Conservation (phyloP, 2,329 filamentous ascomycete species). For the Gnomoniopsis sp. region DNA sequence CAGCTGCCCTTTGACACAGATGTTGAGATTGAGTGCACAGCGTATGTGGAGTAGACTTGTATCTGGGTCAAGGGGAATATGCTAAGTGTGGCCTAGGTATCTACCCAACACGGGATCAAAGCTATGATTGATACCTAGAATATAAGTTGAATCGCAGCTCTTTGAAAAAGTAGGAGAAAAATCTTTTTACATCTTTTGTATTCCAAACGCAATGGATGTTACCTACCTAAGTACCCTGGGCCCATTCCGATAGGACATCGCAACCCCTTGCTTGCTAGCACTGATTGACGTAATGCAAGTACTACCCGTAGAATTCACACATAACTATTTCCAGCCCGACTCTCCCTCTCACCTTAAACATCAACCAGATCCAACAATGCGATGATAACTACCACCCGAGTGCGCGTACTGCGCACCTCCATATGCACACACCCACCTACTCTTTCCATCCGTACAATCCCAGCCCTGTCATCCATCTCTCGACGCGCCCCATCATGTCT, state of each 20-base stretch:
- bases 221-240: no score
- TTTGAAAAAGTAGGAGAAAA: no score
- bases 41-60: constrained; percentile 26
- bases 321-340: constrained; percentile 2
- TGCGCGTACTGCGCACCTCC: constrained; percentile 20
- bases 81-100: background rate
- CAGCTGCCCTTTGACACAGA: constrained; percentile 67
- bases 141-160: no score
- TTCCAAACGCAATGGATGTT: no score
- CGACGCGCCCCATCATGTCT: background rate
- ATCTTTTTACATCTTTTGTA: no score
- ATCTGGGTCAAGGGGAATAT: background rate
- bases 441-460: background rate
- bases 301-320: background rate
- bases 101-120: constrained; percentile 1
- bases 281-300: constrained; percentile 18
- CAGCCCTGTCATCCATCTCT: background rate
- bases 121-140: background rate
- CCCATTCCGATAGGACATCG: no score
- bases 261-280: background rate
- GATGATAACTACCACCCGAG: constrained; percentile 20
- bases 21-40: constrained; percentile 74
- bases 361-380: constrained; percentile 10
- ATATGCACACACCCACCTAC: background rate
- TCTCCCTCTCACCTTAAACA: background rate